Evolutionary conservation across 176 grass and related monocot genomes (phyloP).

Genomic region (Elymus sibiricus): DNA sequence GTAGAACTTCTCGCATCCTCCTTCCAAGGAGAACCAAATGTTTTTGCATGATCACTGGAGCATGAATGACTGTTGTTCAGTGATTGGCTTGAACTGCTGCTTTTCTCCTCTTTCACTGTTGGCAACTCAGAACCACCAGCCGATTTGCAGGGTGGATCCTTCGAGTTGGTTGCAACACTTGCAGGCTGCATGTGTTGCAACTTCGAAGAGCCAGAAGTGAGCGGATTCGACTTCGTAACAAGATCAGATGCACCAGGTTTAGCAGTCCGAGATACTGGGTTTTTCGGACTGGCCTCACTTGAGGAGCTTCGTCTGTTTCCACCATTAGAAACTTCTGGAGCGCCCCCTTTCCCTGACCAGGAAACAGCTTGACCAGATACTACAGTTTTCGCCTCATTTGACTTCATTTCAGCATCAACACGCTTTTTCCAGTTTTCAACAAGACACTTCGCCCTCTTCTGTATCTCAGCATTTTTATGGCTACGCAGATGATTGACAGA

Average conservation of each 20-base stretch:
- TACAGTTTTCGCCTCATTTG: slow-evolving; percentile 61
- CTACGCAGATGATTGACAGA: slow-evolving; percentile 85
- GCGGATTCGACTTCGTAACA: slow-evolving; percentile 23
- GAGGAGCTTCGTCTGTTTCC: slow-evolving; percentile 63
- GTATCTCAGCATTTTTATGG: slow-evolving; percentile 85
- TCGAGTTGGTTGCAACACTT: slow-evolving; percentile 20
- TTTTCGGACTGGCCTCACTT: slow-evolving; percentile 55
- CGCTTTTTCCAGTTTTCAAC: slow-evolving; percentile 96
- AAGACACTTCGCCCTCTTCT: slow-evolving; percentile 88
- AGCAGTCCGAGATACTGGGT: slow-evolving; percentile 26
- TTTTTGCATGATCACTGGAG: slow-evolving; percentile 76
- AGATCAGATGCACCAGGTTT: slow-evolving; percentile 43
- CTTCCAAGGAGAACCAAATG: slow-evolving; percentile 60
- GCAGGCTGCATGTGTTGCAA: slow-evolving; percentile 21
- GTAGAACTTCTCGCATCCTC: slow-evolving; percentile 88
- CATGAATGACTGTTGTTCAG: slow-evolving; percentile 89
- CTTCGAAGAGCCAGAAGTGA: slow-evolving; percentile 28
- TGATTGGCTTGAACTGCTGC: slow-evolving; percentile 85
- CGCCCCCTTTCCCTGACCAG: slow-evolving; percentile 63
- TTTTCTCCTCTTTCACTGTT: slow-evolving; percentile 78
- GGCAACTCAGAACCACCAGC: slow-evolving; percentile 37
- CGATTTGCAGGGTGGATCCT: slow-evolving; percentile 43
- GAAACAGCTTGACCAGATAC: slow-evolving; percentile 56
- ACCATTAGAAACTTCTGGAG: slow-evolving; percentile 61
- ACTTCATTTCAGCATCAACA: slow-evolving; percentile 96